Percentiles rank a stretch among this genome's conserved stretches.
These are phyloP conservation scores for Kingdonia uniflora DNA, from an alignment of 164 flowering plant species.

Conservation along the genomic window DNA sequence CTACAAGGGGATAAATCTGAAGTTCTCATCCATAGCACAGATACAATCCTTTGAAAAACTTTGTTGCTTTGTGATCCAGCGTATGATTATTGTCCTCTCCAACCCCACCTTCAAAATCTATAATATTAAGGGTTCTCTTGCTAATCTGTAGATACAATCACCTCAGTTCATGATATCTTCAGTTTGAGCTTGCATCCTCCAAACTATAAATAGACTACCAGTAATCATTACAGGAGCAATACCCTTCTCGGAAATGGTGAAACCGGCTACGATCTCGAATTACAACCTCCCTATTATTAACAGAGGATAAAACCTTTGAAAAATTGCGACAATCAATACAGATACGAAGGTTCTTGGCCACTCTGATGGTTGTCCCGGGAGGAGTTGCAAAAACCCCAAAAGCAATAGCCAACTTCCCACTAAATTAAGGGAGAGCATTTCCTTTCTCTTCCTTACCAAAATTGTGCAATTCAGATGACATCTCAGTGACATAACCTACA, in stretches of 20 bases:
- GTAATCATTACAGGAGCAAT: slow-evolving; percentile 6
- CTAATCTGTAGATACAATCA: background rate
- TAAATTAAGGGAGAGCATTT: background rate
- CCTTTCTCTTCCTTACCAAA: background rate
- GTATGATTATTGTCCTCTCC: background rate
- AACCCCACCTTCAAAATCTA: background rate
- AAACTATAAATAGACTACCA: background rate
- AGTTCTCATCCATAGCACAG: no score
- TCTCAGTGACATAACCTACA: no score
- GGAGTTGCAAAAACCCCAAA: slow-evolving; percentile 6
- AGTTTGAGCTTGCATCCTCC: no score
- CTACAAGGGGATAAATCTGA: no score
- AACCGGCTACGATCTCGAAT: slow-evolving; percentile 7
- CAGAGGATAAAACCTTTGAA: slow-evolving; percentile 1
- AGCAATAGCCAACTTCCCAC: no score
- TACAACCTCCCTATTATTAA: slow-evolving; percentile 4
- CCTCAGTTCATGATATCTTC: no score
- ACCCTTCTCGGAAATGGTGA: slow-evolving; percentile 9
- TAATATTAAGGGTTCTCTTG: background rate
- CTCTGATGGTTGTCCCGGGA: slow-evolving; percentile 2
- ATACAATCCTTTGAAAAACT: no score
- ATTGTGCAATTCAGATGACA: slow-evolving; percentile 6
- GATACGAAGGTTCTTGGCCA: no score
- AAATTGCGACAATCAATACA: slow-evolving; percentile 7
- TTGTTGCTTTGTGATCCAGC: background rate